A percentile compares a stretch with the other conserved stretches of the same genome.
These are phyloP conservation scores for Rhodamnia argentea DNA, from an alignment of 345 rosid genomes.

Conservation along the genomic window DNA sequence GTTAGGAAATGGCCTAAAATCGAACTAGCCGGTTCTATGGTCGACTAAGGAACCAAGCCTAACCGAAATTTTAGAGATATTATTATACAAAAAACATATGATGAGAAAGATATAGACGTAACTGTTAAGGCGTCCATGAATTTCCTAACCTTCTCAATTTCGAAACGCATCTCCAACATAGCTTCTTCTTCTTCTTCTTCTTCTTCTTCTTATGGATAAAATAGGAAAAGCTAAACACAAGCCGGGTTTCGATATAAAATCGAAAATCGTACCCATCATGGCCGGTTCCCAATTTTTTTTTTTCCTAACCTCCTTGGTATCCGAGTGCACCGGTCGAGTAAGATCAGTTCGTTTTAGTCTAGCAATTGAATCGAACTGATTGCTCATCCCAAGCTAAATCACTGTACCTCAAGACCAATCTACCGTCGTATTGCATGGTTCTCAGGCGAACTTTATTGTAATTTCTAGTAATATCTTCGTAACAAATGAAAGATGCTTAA, in stretches of 20 bases:
- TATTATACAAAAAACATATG: neutral
- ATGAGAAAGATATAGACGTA: neutral
- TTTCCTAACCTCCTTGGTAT: neutral
- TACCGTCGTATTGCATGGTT: neutral
- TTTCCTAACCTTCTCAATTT: neutral
- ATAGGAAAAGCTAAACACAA: neutral
- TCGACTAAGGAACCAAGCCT: neutral
- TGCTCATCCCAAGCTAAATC: no score
- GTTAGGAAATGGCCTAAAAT: neutral
- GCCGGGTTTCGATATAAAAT: neutral
- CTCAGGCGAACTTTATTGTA: neutral
- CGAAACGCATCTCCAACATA: neutral
- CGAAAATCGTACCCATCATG: neutral
- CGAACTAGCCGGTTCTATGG: neutral
- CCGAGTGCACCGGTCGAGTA: neutral
- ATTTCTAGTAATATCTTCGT: neutral
- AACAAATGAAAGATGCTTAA: neutral
- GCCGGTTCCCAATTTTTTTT: neutral
- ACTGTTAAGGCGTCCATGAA: neutral
- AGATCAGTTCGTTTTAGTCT: neutral
- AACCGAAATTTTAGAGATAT: no score
- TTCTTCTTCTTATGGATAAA: neutral
- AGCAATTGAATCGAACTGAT: no score
- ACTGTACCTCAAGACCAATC: neutral
- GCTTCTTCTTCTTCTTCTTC: neutral